phyloP scores from a whole-genome alignment of 257 asterid genomes.

The Solanum piurae region DNA sequence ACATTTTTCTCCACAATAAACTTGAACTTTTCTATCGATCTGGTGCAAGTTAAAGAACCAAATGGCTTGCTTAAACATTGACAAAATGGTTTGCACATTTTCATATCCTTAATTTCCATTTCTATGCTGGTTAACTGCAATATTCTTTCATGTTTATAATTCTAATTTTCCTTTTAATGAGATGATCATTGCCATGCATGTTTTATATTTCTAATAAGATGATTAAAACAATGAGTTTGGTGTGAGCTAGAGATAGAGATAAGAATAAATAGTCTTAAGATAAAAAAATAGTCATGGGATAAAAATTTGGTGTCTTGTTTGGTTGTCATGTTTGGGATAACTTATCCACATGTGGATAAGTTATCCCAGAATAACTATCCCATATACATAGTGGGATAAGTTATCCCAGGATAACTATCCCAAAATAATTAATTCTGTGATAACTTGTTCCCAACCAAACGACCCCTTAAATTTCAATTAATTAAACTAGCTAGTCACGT shows the following conservation, averaged over 20 bases:
- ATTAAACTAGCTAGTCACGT: not conserved
- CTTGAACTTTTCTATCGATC: not conserved
- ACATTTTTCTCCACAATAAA: not conserved
- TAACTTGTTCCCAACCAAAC: not conserved
- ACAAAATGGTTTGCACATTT: constrained; percentile 16
- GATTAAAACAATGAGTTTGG: not conserved
- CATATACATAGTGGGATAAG: too few species aligned
- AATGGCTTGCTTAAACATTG: constrained; percentile 21
- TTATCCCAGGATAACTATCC: too few species aligned
- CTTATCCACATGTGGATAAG: too few species aligned
- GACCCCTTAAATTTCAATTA: not conserved
- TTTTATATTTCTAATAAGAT: not conserved
- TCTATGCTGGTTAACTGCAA: not conserved
- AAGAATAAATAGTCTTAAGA: too few species aligned
- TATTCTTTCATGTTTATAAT: not conserved
- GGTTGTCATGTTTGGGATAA: too few species aligned
- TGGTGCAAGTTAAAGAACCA: not conserved
- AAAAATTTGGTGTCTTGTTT: not conserved
- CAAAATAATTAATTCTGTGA: too few species aligned
- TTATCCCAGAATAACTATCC: too few species aligned
- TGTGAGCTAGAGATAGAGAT: not conserved
- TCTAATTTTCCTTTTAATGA: not conserved
- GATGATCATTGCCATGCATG: not conserved
- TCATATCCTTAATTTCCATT: not conserved
- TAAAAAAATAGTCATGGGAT: too few species aligned